Conservation (phyloP, 1,139 yeast genomes). For the Pichia sp. region DNA sequence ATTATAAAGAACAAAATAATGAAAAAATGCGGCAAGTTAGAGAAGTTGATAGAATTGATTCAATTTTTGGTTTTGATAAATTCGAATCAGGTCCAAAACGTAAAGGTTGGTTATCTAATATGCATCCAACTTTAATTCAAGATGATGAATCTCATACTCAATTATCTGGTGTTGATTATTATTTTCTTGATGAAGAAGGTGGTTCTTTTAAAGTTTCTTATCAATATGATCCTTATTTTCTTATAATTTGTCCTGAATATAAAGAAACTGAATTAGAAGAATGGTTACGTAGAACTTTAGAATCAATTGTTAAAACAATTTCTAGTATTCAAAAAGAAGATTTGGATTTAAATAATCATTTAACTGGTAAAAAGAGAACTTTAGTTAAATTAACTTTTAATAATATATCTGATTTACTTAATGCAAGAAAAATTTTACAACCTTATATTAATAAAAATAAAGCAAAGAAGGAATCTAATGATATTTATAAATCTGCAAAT, state of each 20-base stretch:
- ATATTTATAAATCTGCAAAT: slow-evolving; percentile 57
- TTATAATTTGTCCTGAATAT: slow-evolving; percentile 60
- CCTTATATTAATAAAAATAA: slow-evolving; percentile 73
- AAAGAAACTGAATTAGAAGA: slow-evolving; percentile 85
- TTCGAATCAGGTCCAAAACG: slow-evolving; percentile 67
- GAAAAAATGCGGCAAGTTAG: slow-evolving; percentile 38
- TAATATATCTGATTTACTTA: slow-evolving; percentile 66
- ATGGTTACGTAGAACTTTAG: slow-evolving; percentile 62
- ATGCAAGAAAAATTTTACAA: slow-evolving; percentile 60
- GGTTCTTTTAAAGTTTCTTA: slow-evolving; percentile 87
- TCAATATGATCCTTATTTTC: slow-evolving; percentile 83
- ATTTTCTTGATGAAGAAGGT: slow-evolving; percentile 96
- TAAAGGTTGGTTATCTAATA: slow-evolving; percentile 83
- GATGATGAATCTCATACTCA: slow-evolving; percentile 54
- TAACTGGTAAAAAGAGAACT: slow-evolving; percentile 65
- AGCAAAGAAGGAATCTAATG: slow-evolving; percentile 57
- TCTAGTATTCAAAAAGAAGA: slow-evolving; percentile 66
- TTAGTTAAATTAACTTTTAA: slow-evolving; percentile 68
- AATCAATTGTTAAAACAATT: slow-evolving; percentile 52
- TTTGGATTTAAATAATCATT: slow-evolving; percentile 73
- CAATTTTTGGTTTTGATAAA: slow-evolving; percentile 79
- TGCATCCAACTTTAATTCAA: slow-evolving; percentile 63
- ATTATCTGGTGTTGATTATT: slow-evolving; percentile 85
- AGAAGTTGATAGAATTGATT: slow-evolving; percentile 60
- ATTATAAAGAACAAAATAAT: background rate